Evolutionary conservation across 495 filamentous ascomycete species (phyloP).

Genomic region (Hypoxylon lenormandii): DNA sequence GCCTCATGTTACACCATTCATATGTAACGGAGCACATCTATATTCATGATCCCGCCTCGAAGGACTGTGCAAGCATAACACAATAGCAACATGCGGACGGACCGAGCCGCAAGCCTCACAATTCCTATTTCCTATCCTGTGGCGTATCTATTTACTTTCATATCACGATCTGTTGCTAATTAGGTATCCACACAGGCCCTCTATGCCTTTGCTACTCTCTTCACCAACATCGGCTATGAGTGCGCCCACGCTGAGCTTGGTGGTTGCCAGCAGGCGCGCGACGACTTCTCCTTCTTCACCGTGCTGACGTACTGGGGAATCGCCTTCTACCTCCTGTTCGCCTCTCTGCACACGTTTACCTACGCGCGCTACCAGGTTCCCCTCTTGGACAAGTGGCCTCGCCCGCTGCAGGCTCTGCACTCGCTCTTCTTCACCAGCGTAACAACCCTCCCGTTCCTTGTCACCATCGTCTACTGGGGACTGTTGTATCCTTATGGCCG

Average conservation of each 20-base stretch:
- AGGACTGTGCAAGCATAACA: not conserved
- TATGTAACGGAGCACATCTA: not conserved
- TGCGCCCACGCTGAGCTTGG: constrained; percentile 51
- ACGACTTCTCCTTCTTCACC: constrained; percentile 83
- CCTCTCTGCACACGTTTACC: constrained; percentile 72
- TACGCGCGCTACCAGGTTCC: constrained; percentile 68
- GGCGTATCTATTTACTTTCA: not conserved
- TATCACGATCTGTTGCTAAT: constrained; percentile 16
- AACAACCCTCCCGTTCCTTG: constrained; percentile 75
- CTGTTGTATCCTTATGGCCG: constrained; percentile 61
- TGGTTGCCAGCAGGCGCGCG: constrained; percentile 52
- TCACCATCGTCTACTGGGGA: constrained; percentile 73
- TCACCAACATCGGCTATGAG: constrained; percentile 75
- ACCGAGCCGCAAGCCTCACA: not conserved
- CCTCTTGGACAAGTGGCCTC: constrained; percentile 72
- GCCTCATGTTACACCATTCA: not conserved
- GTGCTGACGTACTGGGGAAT: constrained; percentile 81
- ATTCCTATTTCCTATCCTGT: not conserved
- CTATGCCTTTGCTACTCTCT: constrained; percentile 76
- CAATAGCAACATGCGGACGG: not conserved
- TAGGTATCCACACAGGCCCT: constrained; percentile 58
- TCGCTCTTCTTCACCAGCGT: constrained; percentile 73
- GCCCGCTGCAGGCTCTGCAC: constrained; percentile 73
- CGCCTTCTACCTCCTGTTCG: constrained; percentile 77
- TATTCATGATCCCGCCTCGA: not conserved